phyloP scores from a whole-genome alignment of 1,139 yeast genomes.

The Magnusiomyces magnusii region DNA sequence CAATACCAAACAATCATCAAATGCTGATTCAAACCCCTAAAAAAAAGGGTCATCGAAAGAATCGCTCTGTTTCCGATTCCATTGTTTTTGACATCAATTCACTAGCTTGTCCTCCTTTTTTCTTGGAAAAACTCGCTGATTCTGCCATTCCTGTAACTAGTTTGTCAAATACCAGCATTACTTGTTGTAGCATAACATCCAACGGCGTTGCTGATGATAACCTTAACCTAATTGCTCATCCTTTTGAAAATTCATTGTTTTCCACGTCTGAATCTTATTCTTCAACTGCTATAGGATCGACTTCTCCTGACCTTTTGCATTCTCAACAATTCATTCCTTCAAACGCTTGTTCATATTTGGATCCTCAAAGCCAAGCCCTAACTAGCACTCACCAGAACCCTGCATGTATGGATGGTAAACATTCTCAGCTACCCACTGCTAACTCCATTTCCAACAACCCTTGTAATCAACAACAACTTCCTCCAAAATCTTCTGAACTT shows the following conservation, averaged over 20 bases:
- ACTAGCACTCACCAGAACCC: background rate
- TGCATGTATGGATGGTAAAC: background rate
- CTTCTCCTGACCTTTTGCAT: background rate
- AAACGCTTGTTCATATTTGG: background rate
- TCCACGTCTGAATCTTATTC: background rate
- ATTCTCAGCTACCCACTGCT: background rate
- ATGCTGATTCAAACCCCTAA: background rate
- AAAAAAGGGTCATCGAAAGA: background rate
- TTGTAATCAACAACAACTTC: background rate
- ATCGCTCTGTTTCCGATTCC: background rate
- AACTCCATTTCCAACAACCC: background rate
- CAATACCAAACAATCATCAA: background rate
- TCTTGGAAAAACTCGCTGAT: background rate
- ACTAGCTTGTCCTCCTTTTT: background rate
- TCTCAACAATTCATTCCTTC: background rate
- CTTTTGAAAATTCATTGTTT: background rate
- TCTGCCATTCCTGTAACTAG: background rate
- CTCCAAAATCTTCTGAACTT: constrained; percentile 1
- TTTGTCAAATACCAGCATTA: background rate
- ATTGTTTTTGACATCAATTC: background rate
- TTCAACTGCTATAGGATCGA: background rate
- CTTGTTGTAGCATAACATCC: background rate
- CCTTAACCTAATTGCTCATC: background rate
- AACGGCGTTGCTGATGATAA: no score
- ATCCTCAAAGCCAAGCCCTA: background rate